Evolutionary conservation across 768 basidiomycete genomes (phyloP).

Genomic region (Agaricus sinodeliciosus): DNA sequence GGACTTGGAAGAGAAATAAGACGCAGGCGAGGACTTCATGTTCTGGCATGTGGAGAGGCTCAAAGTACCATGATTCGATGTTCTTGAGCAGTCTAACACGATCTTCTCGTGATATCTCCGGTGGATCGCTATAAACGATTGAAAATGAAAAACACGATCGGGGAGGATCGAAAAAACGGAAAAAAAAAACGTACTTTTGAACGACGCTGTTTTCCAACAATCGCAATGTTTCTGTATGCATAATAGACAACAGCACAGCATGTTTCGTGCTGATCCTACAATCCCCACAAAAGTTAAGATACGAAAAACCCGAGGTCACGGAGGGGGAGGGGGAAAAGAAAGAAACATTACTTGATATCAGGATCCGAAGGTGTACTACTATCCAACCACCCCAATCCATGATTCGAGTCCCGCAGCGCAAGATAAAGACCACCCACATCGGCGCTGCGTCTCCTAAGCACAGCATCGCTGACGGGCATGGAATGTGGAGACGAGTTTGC

Average conservation of each 20-base stretch:
- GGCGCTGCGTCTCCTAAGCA: conserved; percentile 55
- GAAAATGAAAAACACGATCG: neutral
- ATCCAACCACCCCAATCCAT: conserved; percentile 67
- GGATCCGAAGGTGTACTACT: conserved; percentile 24
- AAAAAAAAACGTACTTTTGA: conserved; percentile 38
- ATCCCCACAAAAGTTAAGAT: neutral
- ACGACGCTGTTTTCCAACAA: conserved; percentile 40
- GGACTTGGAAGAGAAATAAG: conserved; percentile 78
- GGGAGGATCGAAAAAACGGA: neutral
- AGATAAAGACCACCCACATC: conserved; percentile 87
- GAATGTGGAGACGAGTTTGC: too few relatives aligned
- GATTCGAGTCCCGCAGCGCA: conserved; percentile 55
- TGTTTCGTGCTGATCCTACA: conserved; percentile 44
- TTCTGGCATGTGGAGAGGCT: conserved; percentile 77
- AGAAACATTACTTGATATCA: conserved; percentile 38
- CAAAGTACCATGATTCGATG: conserved; percentile 83
- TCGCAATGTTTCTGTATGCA: conserved; percentile 69
- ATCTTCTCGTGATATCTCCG: conserved; percentile 39
- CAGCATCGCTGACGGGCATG: conserved; percentile 5
- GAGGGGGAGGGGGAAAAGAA: conserved; percentile 6
- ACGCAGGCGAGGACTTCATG: conserved; percentile 81
- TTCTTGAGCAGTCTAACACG: conserved; percentile 58
- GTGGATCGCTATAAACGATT: conserved; percentile 31
- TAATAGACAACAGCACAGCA: conserved; percentile 79
- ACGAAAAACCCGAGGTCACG: conserved; percentile 1